These are phyloP conservation scores for Boletus coccyginus DNA, from an alignment of 768 basidiomycete genomes.

Conservation along the genomic window DNA sequence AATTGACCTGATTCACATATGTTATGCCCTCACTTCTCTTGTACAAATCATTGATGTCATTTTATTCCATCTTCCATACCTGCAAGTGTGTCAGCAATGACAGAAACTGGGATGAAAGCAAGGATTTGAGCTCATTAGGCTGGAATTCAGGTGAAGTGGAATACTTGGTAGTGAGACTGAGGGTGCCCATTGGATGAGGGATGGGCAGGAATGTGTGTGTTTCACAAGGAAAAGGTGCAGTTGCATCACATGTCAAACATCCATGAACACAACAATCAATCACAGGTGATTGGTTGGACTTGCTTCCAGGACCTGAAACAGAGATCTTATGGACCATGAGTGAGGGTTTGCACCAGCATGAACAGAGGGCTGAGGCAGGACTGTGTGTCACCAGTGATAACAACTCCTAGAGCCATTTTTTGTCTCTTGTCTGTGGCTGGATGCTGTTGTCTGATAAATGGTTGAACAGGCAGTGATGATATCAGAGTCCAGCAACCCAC, in stretches of 20 bases:
- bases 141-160: slow-evolving; percentile 67
- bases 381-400: slow-evolving; percentile 68
- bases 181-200: slow-evolving; percentile 63
- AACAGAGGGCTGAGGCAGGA: slow-evolving; percentile 64
- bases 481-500: slow-evolving; percentile 44
- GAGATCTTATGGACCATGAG: slow-evolving; percentile 85
- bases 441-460: slow-evolving; percentile 82
- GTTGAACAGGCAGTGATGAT: neutral
- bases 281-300: slow-evolving; percentile 17
- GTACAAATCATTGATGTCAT: too few relatives aligned
- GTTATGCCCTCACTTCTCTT: too few relatives aligned
- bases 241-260: neutral
- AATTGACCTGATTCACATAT: too few relatives aligned
- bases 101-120: slow-evolving; percentile 70
- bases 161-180: slow-evolving; percentile 62
- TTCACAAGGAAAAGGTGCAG: too few relatives aligned
- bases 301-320: slow-evolving; percentile 79
- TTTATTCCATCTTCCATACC: too few relatives aligned
- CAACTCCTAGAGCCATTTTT: slow-evolving; percentile 63
- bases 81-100: too few relatives aligned
- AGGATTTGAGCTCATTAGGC: slow-evolving; percentile 72
- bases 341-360: slow-evolving; percentile 88
- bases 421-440: slow-evolving; percentile 61
- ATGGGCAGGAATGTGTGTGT: too few relatives aligned
- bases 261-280: neutral